A percentile compares a stretch with the other conserved stretches of the same genome.
These are phyloP conservation scores for Baorangia bicolor DNA, from an alignment of 768 basidiomycete species.

Conservation along the genomic window DNA sequence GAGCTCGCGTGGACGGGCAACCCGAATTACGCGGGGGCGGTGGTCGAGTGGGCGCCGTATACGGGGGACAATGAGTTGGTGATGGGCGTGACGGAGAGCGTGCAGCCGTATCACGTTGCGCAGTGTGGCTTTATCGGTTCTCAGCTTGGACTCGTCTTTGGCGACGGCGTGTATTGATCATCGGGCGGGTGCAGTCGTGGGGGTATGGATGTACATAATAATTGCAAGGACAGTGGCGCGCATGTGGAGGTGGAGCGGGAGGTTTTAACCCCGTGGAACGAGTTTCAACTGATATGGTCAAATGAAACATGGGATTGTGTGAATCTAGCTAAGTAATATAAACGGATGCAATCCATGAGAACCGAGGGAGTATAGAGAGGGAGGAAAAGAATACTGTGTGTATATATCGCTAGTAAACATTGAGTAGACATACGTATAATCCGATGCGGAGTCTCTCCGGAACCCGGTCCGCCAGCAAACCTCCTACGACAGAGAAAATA, in stretches of 20 bases:
- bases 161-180: neutral
- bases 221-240: too few relatives aligned
- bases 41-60: conserved; percentile 6
- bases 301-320: neutral
- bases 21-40: conserved; percentile 9
- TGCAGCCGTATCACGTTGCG: neutral
- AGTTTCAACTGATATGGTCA: neutral
- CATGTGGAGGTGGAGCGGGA: neutral
- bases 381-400: neutral
- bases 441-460: neutral
- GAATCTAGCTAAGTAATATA: too few relatives aligned
- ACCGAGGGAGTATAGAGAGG: neutral
- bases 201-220: neutral
- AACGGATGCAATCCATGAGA: neutral
- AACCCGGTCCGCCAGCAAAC: conserved; percentile 11
- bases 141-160: conserved; percentile 7
- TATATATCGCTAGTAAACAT: neutral
- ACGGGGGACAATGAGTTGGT: conserved; percentile 7
- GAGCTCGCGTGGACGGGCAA: conserved; percentile 5
- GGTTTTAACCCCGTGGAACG: neutral
- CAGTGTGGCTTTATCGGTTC: conserved; percentile 6
- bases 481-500: neutral
- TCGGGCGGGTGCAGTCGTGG: neutral
- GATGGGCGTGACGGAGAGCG: neutral
- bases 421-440: neutral